phyloP scores from a whole-genome alignment of 805 yeast genomes.

The Metschnikowia shivogae region DNA sequence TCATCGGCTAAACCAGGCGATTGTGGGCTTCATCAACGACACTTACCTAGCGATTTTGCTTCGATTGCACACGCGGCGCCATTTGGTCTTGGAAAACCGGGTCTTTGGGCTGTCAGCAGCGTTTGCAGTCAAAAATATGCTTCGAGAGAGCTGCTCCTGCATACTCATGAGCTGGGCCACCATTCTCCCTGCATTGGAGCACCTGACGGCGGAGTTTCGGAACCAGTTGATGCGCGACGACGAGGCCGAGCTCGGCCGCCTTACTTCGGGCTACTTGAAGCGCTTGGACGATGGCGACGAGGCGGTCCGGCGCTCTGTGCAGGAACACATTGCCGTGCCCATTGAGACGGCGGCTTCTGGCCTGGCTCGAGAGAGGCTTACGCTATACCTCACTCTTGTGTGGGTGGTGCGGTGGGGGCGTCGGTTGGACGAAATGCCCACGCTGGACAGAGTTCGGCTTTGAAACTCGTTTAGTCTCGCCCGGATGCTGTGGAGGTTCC shows the following conservation, averaged over 20 bases:
- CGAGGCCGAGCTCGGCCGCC: background rate
- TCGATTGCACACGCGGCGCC: constrained; percentile 6
- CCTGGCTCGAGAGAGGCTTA: background rate
- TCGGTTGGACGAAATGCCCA: background rate
- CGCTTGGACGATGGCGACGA: background rate
- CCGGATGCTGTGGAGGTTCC: no score
- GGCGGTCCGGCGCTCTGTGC: background rate
- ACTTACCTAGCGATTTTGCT: background rate
- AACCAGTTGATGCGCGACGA: background rate
- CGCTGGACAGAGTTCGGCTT: no score
- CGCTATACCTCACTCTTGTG: background rate
- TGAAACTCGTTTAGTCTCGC: no score
- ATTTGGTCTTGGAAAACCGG: constrained; percentile 5
- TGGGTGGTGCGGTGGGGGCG: constrained; percentile 1
- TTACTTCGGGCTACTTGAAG: background rate
- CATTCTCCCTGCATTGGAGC: background rate
- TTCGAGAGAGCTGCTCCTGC: background rate
- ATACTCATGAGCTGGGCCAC: constrained; percentile 1
- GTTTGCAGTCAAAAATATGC: constrained; percentile 1
- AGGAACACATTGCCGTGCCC: background rate
- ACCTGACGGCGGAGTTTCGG: background rate
- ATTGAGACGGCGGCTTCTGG: background rate
- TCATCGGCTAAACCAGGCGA: background rate
- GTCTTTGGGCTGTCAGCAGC: background rate
- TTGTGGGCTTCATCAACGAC: background rate